phyloP scores from a whole-genome alignment of 306 rosid species.

The Cucumis cinereus region DNA sequence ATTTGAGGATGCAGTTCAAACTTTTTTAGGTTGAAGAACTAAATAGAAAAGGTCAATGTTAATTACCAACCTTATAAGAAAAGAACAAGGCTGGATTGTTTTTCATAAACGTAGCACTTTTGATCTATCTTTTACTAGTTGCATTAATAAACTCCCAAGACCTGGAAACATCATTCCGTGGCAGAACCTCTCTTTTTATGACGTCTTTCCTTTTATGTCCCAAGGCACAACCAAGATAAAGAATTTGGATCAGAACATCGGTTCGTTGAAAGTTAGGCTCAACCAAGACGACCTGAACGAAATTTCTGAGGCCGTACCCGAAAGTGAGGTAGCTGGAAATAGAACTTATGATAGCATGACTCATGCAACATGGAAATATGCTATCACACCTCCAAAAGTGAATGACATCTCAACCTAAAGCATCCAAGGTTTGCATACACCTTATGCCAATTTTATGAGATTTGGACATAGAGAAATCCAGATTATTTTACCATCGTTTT shows the following conservation, averaged over 20 bases:
- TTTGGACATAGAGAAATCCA: neutral
- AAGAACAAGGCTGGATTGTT: neutral
- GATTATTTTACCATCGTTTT: neutral
- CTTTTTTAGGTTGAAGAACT: neutral
- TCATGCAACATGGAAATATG: slow-evolving; percentile 22
- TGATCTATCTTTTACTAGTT: neutral
- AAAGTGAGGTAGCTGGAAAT: slow-evolving; percentile 38
- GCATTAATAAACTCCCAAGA: neutral
- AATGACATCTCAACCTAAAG: neutral
- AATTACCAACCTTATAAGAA: too few species aligned
- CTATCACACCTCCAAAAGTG: slow-evolving; percentile 36
- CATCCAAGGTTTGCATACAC: neutral
- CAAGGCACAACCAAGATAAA: slow-evolving; percentile 50
- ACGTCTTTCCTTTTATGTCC: neutral
- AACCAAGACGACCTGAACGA: slow-evolving; percentile 30
- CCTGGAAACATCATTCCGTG: neutral
- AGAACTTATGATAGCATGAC: neutral
- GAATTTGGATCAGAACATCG: slow-evolving; percentile 47
- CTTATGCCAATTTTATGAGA: neutral
- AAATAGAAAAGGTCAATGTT: neutral
- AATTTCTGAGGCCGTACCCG: slow-evolving; percentile 33
- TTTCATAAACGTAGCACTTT: neutral
- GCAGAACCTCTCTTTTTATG: neutral
- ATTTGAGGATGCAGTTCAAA: neutral
- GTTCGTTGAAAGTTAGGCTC: slow-evolving; percentile 36